Evolutionary conservation across 2,329 filamentous ascomycete genomes (phyloP).

Genomic region (Pyrenochaeta sp.): DNA sequence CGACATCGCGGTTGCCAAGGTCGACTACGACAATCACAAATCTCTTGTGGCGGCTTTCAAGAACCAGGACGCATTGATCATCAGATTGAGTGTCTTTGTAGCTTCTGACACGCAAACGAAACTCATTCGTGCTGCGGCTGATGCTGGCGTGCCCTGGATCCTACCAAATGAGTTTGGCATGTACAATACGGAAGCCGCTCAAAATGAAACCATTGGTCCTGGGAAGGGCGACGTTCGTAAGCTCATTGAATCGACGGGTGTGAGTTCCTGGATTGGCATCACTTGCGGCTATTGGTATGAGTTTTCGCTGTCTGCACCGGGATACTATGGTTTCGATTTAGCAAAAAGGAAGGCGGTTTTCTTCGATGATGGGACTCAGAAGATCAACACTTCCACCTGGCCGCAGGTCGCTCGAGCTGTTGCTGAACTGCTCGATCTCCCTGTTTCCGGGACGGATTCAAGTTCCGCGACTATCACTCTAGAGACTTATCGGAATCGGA

Average conservation of each 20-base stretch:
- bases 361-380: constrained; percentile 39
- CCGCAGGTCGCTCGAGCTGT: constrained; percentile 41
- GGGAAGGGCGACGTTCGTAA: constrained; percentile 17
- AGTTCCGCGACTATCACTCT: constrained; percentile 9
- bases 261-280: constrained; percentile 33
- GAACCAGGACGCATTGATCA: constrained; percentile 50
- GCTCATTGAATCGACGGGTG: constrained; percentile 30
- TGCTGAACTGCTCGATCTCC: constrained; percentile 43
- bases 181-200: constrained; percentile 32
- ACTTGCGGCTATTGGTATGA: constrained; percentile 48
- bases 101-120: constrained; percentile 38
- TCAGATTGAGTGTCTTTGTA: constrained; percentile 43
- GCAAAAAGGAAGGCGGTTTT: constrained; percentile 36
- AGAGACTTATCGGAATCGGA: constrained; percentile 37
- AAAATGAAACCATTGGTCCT: constrained; percentile 10
- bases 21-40: constrained; percentile 60
- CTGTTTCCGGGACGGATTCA: constrained; percentile 25
- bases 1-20: constrained; percentile 48
- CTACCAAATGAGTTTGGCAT: constrained; percentile 50
- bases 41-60: constrained; percentile 44
- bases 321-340: constrained; percentile 48
- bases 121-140: constrained; percentile 45
- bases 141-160: constrained; percentile 49
- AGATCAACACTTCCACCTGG: constrained; percentile 42
- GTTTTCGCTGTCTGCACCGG: constrained; percentile 37